Evolutionary conservation across 441 rosid species (phyloP).

Genomic region (Erysimum cheiri): DNA sequence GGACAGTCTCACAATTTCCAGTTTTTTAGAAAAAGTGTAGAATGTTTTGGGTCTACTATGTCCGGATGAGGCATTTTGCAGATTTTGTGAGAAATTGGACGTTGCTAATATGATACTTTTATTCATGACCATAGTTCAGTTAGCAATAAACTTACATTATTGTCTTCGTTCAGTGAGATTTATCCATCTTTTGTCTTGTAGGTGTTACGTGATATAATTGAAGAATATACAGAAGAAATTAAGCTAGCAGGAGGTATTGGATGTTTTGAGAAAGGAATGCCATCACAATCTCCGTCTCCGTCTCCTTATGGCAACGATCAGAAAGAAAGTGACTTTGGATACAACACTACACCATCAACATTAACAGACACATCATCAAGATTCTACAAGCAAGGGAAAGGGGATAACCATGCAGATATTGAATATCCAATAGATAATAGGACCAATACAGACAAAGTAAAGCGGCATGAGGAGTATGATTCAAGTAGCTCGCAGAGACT

Average conservation of each 20-base stretch:
- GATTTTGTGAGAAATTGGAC: slow-evolving; percentile 7
- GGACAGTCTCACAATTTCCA: too few species aligned
- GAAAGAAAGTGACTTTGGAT: slow-evolving; percentile 48
- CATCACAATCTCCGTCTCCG: slow-evolving; percentile 43
- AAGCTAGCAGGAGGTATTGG: slow-evolving; percentile 93
- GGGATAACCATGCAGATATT: slow-evolving; percentile 35
- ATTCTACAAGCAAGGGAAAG: slow-evolving; percentile 43
- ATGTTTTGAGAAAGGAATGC: slow-evolving; percentile 64
- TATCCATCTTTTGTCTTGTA: slow-evolving; percentile 37
- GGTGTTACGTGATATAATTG: slow-evolving; percentile 90
- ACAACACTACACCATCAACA: slow-evolving; percentile 47
- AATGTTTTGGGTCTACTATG: neutral
- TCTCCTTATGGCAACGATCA: slow-evolving; percentile 26
- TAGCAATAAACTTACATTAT: slow-evolving; percentile 7
- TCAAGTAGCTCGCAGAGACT: slow-evolving; percentile 52
- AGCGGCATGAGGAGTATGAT: slow-evolving; percentile 50
- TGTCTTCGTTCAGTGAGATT: slow-evolving; percentile 9
- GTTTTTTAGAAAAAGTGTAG: neutral
- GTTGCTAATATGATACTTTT: slow-evolving; percentile 1
- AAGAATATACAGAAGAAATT: slow-evolving; percentile 82
- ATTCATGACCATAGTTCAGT: slow-evolving; percentile 10
- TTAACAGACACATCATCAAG: slow-evolving; percentile 45
- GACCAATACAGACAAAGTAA: slow-evolving; percentile 40
- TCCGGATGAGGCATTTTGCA: slow-evolving; percentile 17
- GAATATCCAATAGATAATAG: slow-evolving; percentile 42